Evolutionary conservation across 2,329 filamentous ascomycete species (phyloP).

Genomic region (Fusarium subglutinans): DNA sequence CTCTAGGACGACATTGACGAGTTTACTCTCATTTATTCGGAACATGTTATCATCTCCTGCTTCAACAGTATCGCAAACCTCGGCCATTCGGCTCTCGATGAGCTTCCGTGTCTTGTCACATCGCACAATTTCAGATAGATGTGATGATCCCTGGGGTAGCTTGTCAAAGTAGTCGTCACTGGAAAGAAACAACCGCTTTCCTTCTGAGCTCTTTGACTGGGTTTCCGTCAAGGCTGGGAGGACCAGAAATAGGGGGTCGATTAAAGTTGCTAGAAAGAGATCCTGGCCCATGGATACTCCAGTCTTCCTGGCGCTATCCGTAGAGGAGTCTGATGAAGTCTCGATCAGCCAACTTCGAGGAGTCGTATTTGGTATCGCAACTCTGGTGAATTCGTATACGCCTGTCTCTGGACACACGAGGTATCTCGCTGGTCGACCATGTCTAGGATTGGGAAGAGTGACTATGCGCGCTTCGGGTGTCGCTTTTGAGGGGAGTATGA

Average conservation of each 20-base stretch:
- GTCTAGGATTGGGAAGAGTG: constrained; percentile 68
- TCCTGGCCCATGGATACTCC: constrained; percentile 72
- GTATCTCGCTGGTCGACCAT: constrained; percentile 64
- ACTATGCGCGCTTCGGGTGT: constrained; percentile 65
- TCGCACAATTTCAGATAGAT: constrained; percentile 67
- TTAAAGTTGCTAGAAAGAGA: constrained; percentile 82
- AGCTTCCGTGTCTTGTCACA: constrained; percentile 57
- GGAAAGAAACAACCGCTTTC: constrained; percentile 72
- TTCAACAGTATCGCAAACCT: constrained; percentile 83
- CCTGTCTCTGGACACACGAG: constrained; percentile 69
- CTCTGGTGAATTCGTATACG: constrained; percentile 71
- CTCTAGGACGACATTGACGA: constrained; percentile 69
- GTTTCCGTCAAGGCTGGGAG: constrained; percentile 73
- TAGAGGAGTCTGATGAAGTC: constrained; percentile 23
- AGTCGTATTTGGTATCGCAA: constrained; percentile 60
- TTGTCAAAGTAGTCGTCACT: constrained; percentile 77
- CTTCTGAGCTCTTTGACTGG: constrained; percentile 53
- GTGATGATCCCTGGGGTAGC: constrained; percentile 62
- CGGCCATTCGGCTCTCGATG: constrained; percentile 72
- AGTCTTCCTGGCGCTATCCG: constrained; percentile 27
- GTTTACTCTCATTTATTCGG: constrained; percentile 76
- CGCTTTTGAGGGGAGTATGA: constrained; percentile 68
- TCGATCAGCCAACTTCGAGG: constrained; percentile 72
- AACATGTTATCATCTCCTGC: constrained; percentile 88
- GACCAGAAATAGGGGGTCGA: constrained; percentile 87